Base-by-base conservation (phyloP, 2,329 filamentous ascomycete genomes). In the Calycina herbarum region DNA sequence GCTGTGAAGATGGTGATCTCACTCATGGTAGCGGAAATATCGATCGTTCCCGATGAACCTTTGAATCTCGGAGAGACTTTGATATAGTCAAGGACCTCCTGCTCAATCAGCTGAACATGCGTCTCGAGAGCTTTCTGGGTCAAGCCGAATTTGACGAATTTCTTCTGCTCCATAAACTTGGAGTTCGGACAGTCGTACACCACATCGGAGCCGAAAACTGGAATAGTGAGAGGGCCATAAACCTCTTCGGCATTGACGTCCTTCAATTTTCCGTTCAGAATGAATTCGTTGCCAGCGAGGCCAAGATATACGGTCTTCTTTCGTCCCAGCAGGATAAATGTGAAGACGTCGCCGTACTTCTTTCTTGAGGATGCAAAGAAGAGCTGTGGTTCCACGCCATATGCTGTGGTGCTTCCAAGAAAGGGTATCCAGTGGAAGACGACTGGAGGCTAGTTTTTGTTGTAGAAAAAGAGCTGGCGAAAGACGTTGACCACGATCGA, bases 141-240 rank as follows among this genome's bases (percentile, higher is more conserved):
- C 64, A 93, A 85, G 68, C 89, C 89, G 72, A 89, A 86, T 78
- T 92, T 92, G 86, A 92, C 89, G 75, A 93, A 92, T 86, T 93
- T 94, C 83, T 96, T 96, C 83, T 96, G 92, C 80, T 96, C 92
- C 92, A 96, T 94, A 74, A 96, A 85, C 80, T 94, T 95, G 64
- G 91, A 83, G 76, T 94, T 95, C 56, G 92, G 91, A 79, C 92
- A 94, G 77, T 95, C 92, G 76, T 95, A 96, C 65, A 95, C 90
- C 31, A 96, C 92, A 79, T 93, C 89, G 73, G 86, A 88, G 71
- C 92, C 92, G 74, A 96, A 95, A 60, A 87, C 85, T 24, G 85
- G 85, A 24, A 84, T 86, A 5, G 85, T 87, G 64, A 96, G 82
- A 64, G 90, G 89, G 64, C 86, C 89, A 79, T 96, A 96, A 69